These are phyloP conservation scores for Stylosanthes scabra DNA, from an alignment of 331 rosid genomes.

Conservation along the genomic window DNA sequence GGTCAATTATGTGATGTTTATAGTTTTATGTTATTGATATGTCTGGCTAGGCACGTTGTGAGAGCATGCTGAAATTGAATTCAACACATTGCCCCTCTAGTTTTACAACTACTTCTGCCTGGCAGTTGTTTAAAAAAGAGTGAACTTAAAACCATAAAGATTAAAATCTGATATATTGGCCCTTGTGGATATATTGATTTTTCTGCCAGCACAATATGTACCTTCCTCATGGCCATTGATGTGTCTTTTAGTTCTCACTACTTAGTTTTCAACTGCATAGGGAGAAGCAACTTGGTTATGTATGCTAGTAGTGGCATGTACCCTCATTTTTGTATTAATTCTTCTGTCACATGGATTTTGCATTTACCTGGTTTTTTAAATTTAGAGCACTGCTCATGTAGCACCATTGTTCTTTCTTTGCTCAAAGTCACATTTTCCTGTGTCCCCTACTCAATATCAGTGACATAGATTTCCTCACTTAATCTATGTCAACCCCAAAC, in stretches of 20 bases:
- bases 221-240: not conserved
- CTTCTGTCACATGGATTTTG: constrained; percentile 3
- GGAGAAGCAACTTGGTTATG: not conserved
- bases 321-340: not conserved
- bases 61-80: not conserved
- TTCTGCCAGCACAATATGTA: not conserved
- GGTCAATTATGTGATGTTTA: constrained; percentile 22
- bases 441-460: too few species aligned
- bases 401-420: too few species aligned
- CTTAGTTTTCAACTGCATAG: not conserved
- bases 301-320: not conserved
- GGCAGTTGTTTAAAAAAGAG: not conserved
- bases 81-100: too few species aligned
- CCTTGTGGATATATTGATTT: not conserved
- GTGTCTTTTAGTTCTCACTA: not conserved
- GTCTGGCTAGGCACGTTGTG: constrained; percentile 13
- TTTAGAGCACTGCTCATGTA: too few species aligned
- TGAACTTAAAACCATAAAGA: not conserved
- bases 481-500: too few species aligned
- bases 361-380: not conserved
- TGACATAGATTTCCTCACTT: too few species aligned
- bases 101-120: too few species aligned
- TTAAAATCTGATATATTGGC: not conserved
- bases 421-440: too few species aligned
- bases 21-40: constrained; percentile 19